A percentile compares a stretch with the other conserved stretches of the same genome.
Conservation (phyloP, 2,329 filamentous ascomycete species). For the Aspergillus chevalieri region DNA sequence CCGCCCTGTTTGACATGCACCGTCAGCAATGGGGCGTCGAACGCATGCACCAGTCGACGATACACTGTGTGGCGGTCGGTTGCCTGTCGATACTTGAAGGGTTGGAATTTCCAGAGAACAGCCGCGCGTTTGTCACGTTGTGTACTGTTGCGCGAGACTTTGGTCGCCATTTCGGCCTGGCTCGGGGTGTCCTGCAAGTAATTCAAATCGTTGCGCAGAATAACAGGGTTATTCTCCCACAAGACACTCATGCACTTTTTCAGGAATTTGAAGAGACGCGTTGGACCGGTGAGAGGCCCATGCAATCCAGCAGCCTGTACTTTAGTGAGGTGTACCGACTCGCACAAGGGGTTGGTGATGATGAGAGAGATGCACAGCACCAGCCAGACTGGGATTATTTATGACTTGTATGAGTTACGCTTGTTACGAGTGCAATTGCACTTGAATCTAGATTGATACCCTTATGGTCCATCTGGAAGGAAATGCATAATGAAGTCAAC, state of each 20-base stretch:
- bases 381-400: not conserved
- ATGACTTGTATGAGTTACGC: no score
- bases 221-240: conserved; percentile 16
- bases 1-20: conserved; percentile 18
- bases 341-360: not conserved
- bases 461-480: no score
- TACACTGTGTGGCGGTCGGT: conserved; percentile 21
- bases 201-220: conserved; percentile 21
- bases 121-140: conserved; percentile 21
- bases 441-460: not conserved
- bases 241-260: conserved; percentile 18
- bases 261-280: conserved; percentile 14
- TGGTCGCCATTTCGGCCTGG: conserved; percentile 20
- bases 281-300: conserved; percentile 11
- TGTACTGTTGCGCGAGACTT: conserved; percentile 19
- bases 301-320: conserved; percentile 21
- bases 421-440: no score
- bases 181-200: conserved; percentile 22
- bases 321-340: conserved; percentile 4
- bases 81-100: conserved; percentile 23
- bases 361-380: not conserved
- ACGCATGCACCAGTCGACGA: conserved; percentile 18
- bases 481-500: no score
- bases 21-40: conserved; percentile 25
- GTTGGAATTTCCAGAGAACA: conserved; percentile 15